A percentile compares a stretch with the other conserved stretches of the same genome.
Evolutionary conservation across 2,329 filamentous ascomycete genomes (phyloP).

Genomic region (Ascochyta rabiei): DNA sequence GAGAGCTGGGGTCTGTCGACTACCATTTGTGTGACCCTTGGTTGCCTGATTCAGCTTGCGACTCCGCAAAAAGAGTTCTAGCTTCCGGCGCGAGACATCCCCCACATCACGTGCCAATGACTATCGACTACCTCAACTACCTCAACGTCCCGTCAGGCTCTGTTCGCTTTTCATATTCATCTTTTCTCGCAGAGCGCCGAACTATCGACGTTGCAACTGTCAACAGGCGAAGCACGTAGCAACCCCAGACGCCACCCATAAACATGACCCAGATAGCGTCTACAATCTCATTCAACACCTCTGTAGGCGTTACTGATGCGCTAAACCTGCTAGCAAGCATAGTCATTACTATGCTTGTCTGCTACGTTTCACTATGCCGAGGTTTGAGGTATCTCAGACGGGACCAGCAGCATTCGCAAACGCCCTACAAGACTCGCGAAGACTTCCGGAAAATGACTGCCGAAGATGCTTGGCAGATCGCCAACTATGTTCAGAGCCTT

Average conservation of each 20-base stretch:
- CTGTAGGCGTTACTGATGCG: neutral
- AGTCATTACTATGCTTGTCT: conserved; percentile 15
- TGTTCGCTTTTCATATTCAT: no score
- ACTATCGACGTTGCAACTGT: no score
- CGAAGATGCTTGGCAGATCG: conserved; percentile 59
- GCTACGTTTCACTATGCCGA: conserved; percentile 45
- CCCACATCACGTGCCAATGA: no score
- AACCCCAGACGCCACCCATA: no score
- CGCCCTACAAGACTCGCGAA: conserved; percentile 53
- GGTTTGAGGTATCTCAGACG: conserved; percentile 49
- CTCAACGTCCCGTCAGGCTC: no score
- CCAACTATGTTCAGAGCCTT: conserved; percentile 52
- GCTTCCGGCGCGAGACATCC: neutral
- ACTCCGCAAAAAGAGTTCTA: neutral
- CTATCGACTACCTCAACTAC: no score
- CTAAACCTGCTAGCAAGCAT: conserved; percentile 8
- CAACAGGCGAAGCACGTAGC: no score
- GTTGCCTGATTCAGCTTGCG: conserved; percentile 1
- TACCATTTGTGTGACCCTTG: neutral
- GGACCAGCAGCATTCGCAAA: conserved; percentile 50
- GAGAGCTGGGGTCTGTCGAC: neutral
- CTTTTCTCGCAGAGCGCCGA: no score
- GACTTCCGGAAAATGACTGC: conserved; percentile 61
- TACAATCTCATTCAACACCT: neutral
- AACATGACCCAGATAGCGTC: neutral